Percentiles rank a stretch among this genome's conserved stretches.
phyloP scores from a whole-genome alignment of 305 asterid genomes.

The Fraxinus angustifolia region DNA sequence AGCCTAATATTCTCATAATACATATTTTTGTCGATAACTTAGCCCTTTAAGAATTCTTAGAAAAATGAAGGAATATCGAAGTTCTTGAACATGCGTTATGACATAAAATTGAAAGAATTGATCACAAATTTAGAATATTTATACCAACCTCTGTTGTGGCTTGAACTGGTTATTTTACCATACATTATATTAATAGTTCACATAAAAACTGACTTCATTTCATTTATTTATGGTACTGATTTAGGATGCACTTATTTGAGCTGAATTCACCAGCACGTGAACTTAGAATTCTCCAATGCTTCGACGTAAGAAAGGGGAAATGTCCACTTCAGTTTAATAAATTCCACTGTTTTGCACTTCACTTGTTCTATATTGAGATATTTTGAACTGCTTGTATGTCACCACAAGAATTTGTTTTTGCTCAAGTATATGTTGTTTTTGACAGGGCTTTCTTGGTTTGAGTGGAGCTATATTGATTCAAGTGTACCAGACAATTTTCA shows the following conservation, averaged over 20 bases:
- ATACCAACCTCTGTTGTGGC: not conserved
- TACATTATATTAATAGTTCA: not conserved
- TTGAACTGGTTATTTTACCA: not conserved
- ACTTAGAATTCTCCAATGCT: not conserved
- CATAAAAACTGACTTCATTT: not conserved
- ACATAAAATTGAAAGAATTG: not conserved
- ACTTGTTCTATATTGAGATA: not conserved
- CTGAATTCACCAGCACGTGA: not conserved
- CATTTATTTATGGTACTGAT: not conserved
- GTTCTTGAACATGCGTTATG: not conserved
- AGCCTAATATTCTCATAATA: not conserved
- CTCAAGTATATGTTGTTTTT: conserved; percentile 17
- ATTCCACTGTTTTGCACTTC: not conserved
- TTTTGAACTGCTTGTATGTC: conserved; percentile 8
- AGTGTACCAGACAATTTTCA: conserved; percentile 65
- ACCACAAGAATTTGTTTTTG: not conserved
- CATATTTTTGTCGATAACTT: not conserved
- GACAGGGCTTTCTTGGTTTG: conserved; percentile 68
- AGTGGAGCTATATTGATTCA: conserved; percentile 84
- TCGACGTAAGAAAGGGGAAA: not conserved
- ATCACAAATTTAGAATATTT: not conserved
- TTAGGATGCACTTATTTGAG: not conserved
- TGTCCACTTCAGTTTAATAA: not conserved
- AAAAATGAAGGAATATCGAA: not conserved
- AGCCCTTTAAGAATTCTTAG: not conserved